phyloP scores from a whole-genome alignment of 306 rosid genomes.

The Begonia loranthoides region DNA sequence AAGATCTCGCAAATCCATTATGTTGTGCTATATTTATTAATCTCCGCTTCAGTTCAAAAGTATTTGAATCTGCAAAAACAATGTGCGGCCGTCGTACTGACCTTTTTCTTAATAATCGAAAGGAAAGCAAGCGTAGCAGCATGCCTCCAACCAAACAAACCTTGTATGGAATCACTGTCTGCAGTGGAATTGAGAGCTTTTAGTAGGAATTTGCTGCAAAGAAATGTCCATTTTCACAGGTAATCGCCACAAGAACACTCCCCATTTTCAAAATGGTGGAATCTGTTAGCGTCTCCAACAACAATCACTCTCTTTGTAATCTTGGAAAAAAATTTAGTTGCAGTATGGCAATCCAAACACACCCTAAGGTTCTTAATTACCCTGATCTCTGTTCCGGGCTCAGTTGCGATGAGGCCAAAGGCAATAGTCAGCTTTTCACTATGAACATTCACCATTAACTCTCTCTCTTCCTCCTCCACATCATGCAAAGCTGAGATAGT shows the following conservation, averaged over 20 bases:
- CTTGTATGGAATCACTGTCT: too few species aligned
- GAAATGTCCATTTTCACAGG: constrained; percentile 53
- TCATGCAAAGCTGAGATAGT: constrained; percentile 75
- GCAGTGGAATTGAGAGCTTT: too few species aligned
- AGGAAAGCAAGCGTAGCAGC: too few species aligned
- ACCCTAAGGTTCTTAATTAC: constrained; percentile 91
- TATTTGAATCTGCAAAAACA: too few species aligned
- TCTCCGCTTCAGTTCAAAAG: too few species aligned
- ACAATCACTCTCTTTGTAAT: constrained; percentile 70
- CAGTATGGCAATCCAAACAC: constrained; percentile 87
- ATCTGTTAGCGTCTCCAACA: constrained; percentile 95
- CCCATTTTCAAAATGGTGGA: constrained; percentile 84
- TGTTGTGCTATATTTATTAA: too few species aligned
- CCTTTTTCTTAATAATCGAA: too few species aligned
- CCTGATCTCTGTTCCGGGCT: constrained; percentile 77
- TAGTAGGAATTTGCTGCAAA: constrained; percentile 4
- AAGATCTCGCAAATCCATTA: too few species aligned
- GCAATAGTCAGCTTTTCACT: constrained; percentile 91
- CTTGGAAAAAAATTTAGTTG: constrained; percentile 83
- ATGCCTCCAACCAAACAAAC: too few species aligned
- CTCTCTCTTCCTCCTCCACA: constrained; percentile 97
- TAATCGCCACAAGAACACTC: constrained; percentile 82
- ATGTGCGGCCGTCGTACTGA: too few species aligned
- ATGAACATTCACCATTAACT: constrained; percentile 72
- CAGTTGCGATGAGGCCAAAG: constrained; percentile 66